These are phyloP conservation scores for Zygotorulaspora danielsina DNA, from an alignment of 805 yeast species.

Conservation along the genomic window DNA sequence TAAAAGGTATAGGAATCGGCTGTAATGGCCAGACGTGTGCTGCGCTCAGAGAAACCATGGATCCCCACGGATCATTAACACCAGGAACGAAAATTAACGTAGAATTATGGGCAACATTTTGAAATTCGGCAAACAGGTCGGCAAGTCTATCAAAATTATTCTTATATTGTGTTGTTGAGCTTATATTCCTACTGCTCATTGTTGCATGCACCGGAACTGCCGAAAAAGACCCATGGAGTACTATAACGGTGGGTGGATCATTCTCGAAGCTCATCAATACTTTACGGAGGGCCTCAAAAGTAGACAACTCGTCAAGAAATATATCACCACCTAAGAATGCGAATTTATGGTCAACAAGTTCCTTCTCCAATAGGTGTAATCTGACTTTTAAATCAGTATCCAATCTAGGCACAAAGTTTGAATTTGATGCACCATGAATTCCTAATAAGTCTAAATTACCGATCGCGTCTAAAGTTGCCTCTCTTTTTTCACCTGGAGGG, in stretches of 20 bases:
- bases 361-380: conserved; percentile 53
- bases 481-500: conserved; percentile 83
- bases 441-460: conserved; percentile 75
- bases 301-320: conserved; percentile 54
- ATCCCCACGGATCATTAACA: conserved; percentile 88
- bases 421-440: conserved; percentile 35
- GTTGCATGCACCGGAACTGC: conserved; percentile 61
- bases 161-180: conserved; percentile 55
- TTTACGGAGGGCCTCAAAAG: conserved; percentile 61
- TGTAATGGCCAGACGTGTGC: conserved; percentile 65
- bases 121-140: conserved; percentile 50
- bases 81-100: conserved; percentile 81
- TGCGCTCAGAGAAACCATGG: conserved; percentile 61
- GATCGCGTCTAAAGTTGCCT: conserved; percentile 57
- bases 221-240: conserved; percentile 77
- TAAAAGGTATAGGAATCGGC: conserved; percentile 67
- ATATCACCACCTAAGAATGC: conserved; percentile 74
- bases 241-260: conserved; percentile 62
- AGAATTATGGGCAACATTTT: conserved; percentile 34
- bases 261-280: conserved; percentile 52
- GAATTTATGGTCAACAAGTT: conserved; percentile 52
- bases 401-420: conserved; percentile 47
- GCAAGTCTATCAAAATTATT: conserved; percentile 73
- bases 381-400: conserved; percentile 56
- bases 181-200: conserved; percentile 45